phyloP scores from a whole-genome alignment of 305 asterid genomes.

The Fraxinus xanthoxyloides region DNA sequence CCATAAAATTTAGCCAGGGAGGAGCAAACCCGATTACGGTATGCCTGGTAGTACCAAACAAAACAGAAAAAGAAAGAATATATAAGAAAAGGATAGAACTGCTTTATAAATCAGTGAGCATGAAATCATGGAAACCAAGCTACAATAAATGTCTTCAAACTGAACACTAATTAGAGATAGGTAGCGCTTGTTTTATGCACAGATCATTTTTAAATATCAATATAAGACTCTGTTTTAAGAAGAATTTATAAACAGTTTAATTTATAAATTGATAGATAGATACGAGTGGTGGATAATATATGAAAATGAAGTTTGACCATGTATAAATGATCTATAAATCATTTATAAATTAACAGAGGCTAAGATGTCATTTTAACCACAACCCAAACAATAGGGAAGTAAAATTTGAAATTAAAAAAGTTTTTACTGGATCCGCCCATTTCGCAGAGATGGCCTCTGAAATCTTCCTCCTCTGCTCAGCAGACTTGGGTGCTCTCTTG shows the following conservation, averaged over 20 bases:
- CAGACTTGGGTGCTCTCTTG: conserved; percentile 86
- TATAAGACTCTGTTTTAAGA: background rate
- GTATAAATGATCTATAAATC: background rate
- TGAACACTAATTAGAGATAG: background rate
- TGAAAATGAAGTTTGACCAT: background rate
- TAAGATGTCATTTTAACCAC: background rate
- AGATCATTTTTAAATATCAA: background rate
- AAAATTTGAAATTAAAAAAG: conserved; percentile 2
- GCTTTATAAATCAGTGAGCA: background rate
- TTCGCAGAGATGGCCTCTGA: conserved; percentile 86
- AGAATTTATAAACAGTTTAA: background rate
- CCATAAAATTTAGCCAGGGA: conserved; percentile 69
- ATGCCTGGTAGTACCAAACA: conserved; percentile 30
- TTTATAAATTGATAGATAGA: background rate
- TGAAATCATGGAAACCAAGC: background rate
- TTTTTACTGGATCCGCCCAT: conserved; percentile 81
- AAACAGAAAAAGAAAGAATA: background rate
- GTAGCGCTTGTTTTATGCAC: background rate
- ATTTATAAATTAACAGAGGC: background rate
- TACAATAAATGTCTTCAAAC: background rate
- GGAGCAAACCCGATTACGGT: conserved; percentile 64
- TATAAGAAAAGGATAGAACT: background rate
- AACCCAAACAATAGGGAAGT: background rate
- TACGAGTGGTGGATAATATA: background rate
- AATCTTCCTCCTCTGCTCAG: conserved; percentile 85